Evolutionary conservation across 768 basidiomycete species (phyloP), one percentile per base, ranked within the genome.

Genomic region (Agrocybe chaxingu): DNA sequence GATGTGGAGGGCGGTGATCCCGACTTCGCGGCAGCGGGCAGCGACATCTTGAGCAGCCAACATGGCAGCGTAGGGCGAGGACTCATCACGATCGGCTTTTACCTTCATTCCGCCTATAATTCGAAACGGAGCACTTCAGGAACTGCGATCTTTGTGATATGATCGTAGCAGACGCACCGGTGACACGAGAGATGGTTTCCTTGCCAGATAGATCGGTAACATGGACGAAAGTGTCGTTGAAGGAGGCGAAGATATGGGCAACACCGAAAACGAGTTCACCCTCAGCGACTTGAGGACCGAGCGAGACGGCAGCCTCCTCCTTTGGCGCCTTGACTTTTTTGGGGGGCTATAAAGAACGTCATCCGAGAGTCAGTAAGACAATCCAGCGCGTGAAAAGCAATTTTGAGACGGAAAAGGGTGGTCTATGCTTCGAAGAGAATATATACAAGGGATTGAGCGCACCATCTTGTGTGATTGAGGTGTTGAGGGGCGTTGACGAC

Each of bases 171-270:
- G 7, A 73, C 81, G 62, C 51, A 89, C 95, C 95, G 59, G 97
- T 98, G 56, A 98, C 93, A 66, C 97, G 92, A 62, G 92, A 91
- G 76, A 99, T 93, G 68, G 97, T 99, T 79, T 98, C 97, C 78
- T 92, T 95, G 63, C 97, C 97, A 18, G 94, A 94, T 52, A 98
- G 75, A 89, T 98, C 97, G 70, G 97, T 99, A 65, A 99, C 79
- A 69, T 99, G 97, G 60, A 99, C 97, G 71, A 98, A 98, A 51
- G 97, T 99, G 67, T 99, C 97, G 75, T 99, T 99, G 85, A 99
- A 99, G 51, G 93, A 96, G 36, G 97, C 96, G 63, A 89, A 98
- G 76, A 98, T 98, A 79, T 96, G 96, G 8, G 97, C 97, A 54
- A 98, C 94, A 59, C 96, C 96, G 66, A 96, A 98, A 38, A 98